Base-by-base conservation (phyloP, 192 early-diverging fungal genomes). In the Rhizophagus prolifer region DNA sequence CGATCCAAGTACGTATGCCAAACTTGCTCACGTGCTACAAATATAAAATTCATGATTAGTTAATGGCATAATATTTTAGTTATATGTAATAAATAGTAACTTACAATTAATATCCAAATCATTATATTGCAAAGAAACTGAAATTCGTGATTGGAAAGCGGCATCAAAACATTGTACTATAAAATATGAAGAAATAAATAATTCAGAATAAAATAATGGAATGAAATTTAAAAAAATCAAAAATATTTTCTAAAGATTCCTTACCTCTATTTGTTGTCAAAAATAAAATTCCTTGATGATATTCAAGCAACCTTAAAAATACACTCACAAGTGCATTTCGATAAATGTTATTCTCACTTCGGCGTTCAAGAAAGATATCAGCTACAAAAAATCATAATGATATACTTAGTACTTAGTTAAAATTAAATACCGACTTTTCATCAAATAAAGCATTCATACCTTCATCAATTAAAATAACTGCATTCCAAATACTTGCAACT, bases 201-300 rank as follows among this genome's bases (percentile, higher is more conserved):
- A 38, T 38, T 38, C 10, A 44, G 10, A 10, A 44, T 44, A 2
- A 44, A 12, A 12, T 44, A 44, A 2, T 12, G 3, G 2, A 12
- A 9, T 41, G 7, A 41, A 41, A 41, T 25, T n/a, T 26, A 34
- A 38, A 25, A 63, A 63, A 12, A 13, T 2, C 9, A 68, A 34
- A 21, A 7, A 46, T 23, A 44, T 12, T 44, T 30, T 41, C 10
- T 1, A n/a, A n/a, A 44, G n/a, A 26, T 81, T 79, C 26, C 23
- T n/a, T 46, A 9, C 89, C 89, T 16, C 89, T 67, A 72, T 90
- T 90, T n/a, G 89, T 91, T 13, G 89, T 90, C 30, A 90, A 74
- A 72, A 90, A 90, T 19, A 90, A 78, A 59, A 91, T 90, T 8
- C 89, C 89, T 46, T 81, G 84, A 58, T 90, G 86, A 70, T 91